Conservation (phyloP, 345 rosid species). For the Murraya paniculata region DNA sequence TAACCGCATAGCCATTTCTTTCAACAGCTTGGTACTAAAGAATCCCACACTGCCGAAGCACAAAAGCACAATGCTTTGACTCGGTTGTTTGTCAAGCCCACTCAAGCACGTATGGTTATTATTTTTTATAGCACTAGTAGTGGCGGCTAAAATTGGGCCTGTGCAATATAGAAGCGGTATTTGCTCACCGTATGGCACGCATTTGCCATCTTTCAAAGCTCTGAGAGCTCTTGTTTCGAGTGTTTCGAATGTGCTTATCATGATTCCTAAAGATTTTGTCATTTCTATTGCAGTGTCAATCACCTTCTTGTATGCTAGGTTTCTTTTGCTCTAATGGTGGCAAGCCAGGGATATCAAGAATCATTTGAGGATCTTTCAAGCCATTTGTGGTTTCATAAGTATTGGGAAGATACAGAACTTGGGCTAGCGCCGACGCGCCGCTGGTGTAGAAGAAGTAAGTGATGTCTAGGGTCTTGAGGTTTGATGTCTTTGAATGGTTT, state of each 20-base stretch:
- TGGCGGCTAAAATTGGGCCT: conserved; percentile 25
- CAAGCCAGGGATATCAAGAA: not conserved
- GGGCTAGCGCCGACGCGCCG: conserved; percentile 1
- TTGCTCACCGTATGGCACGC: conserved; percentile 11
- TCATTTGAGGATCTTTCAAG: not conserved
- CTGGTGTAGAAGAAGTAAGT: conserved; percentile 30
- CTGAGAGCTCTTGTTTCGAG: conserved; percentile 25
- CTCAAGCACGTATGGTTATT: conserved; percentile 18
- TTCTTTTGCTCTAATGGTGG: not conserved
- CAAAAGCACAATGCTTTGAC: conserved; percentile 29
- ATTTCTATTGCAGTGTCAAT: conserved; percentile 10
- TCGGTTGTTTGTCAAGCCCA: conserved; percentile 38
- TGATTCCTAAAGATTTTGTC: conserved; percentile 27
- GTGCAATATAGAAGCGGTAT: conserved; percentile 32
- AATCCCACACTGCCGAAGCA: conserved; percentile 41
- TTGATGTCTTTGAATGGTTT: conserved; percentile 5
- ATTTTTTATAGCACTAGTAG: not conserved
- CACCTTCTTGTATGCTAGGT: conserved; percentile 9
- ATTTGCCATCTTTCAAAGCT: conserved; percentile 28
- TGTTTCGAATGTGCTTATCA: conserved; percentile 30
- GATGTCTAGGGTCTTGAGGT: conserved; percentile 23
- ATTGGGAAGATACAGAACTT: too few relatives aligned
- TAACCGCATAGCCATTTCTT: conserved; percentile 39
- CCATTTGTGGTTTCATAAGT: too few relatives aligned
- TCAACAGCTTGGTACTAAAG: conserved; percentile 25